Percentiles rank a stretch among this genome's conserved stretches.
These are phyloP conservation scores for Aspergillus piperis DNA, from an alignment of 2,329 filamentous ascomycete genomes.

Conservation along the genomic window DNA sequence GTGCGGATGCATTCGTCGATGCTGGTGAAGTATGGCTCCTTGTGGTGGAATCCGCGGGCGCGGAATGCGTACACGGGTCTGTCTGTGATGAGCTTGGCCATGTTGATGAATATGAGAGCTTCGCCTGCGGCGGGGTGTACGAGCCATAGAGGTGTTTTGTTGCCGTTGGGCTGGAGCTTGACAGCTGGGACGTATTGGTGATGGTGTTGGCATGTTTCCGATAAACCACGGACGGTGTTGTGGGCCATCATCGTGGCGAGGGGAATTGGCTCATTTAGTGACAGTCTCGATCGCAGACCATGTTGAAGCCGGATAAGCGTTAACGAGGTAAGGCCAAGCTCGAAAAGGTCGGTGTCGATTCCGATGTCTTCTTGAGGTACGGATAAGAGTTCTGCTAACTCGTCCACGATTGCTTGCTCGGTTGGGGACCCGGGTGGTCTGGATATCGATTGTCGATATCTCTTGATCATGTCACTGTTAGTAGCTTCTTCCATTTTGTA, in stretches of 20 bases:
- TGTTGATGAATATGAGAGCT: constrained; percentile 40
- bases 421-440: neutral
- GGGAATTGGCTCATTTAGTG: neutral
- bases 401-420: neutral
- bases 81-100: constrained; percentile 23
- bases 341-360: neutral
- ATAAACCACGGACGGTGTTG: constrained; percentile 48
- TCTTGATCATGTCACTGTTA: neutral
- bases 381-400: neutral
- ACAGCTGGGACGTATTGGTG: constrained; percentile 40
- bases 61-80: constrained; percentile 20
- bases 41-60: constrained; percentile 23
- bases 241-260: neutral
- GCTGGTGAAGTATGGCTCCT: constrained; percentile 39
- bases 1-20: constrained; percentile 44
- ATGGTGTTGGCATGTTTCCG: neutral
- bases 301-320: neutral
- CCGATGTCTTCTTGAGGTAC: neutral
- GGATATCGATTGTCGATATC: neutral
- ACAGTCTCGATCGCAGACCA: neutral
- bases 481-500: constrained; percentile 41
- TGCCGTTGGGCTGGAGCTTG: constrained; percentile 27
- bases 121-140: constrained; percentile 44
- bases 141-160: constrained; percentile 36
- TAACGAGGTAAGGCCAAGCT: neutral